These are phyloP conservation scores for Geotrichum phurueaensis DNA, from an alignment of 1,139 yeast species.

Conservation along the genomic window DNA sequence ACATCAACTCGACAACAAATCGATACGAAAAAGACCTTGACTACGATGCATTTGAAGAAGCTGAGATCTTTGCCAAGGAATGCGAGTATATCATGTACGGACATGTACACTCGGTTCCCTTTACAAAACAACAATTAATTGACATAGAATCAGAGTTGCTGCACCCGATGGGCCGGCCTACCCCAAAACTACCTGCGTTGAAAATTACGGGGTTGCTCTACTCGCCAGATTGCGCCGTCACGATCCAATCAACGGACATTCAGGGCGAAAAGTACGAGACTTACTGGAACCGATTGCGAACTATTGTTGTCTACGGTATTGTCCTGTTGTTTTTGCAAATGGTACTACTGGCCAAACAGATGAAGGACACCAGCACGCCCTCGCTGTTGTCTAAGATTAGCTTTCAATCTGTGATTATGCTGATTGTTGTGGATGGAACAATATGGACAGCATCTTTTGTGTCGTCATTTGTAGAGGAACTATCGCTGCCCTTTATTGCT, in stretches of 20 bases:
- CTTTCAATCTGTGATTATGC: slow-evolving; percentile 51
- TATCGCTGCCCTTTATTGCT: slow-evolving; percentile 63
- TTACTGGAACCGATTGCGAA: slow-evolving; percentile 37
- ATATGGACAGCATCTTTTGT: slow-evolving; percentile 57
- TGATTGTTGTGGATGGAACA: slow-evolving; percentile 62
- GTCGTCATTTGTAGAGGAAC: slow-evolving; percentile 48
- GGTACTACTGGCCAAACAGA: slow-evolving; percentile 53
- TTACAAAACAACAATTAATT: slow-evolving; percentile 47
- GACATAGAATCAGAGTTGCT: slow-evolving; percentile 65
- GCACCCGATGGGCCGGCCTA: slow-evolving; percentile 73
- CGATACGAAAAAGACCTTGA: slow-evolving; percentile 26
- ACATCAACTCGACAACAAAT: slow-evolving; percentile 39
- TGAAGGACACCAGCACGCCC: slow-evolving; percentile 68
- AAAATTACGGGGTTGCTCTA: slow-evolving; percentile 55
- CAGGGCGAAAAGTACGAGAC: slow-evolving; percentile 55
- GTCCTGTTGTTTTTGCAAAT: slow-evolving; percentile 46
- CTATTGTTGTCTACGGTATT: slow-evolving; percentile 38
- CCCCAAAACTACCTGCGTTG: slow-evolving; percentile 52
- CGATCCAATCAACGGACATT: slow-evolving; percentile 42
- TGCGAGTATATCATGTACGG: slow-evolving; percentile 72
- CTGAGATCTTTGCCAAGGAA: slow-evolving; percentile 32
- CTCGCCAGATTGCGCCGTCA: slow-evolving; percentile 84
- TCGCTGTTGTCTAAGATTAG: slow-evolving; percentile 69
- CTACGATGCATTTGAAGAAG: slow-evolving; percentile 24
- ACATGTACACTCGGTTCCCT: slow-evolving; percentile 58